Evolutionary conservation across 495 filamentous ascomycete genomes (phyloP), one percentile per base, ranked within the genome.

Genomic region (Saxispiralis lemnorum): DNA sequence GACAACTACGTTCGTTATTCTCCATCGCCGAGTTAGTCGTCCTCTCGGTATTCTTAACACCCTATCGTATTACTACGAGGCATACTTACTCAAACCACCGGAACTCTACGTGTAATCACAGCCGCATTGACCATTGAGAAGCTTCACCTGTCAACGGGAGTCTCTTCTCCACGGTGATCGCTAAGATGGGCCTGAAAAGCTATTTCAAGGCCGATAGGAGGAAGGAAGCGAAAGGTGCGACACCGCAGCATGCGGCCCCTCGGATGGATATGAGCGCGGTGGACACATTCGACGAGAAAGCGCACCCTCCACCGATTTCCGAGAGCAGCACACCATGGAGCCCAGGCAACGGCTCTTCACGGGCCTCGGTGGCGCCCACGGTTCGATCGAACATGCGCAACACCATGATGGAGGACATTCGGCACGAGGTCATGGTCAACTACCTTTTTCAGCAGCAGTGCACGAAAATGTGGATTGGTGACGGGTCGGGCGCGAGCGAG

Each of bases 391-490:
- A 33, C 13, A 28, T 28, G 24, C 24, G 24, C 24, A 28, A 28
- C 24, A 28, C 36, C 36, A 38, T 78, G 41, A 52, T 81, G 17
- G 78, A 81, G 44, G 77, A 83, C 50, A 80, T 84, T 53, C 83
- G 82, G 53, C 79, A 82, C 56, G 79, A 83, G 56, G 75, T 84
- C 41, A 84, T 84, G 79, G 78, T 79, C 35, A 83, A 80, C 53
- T 82, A 79, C 52, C 64, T 84, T 17, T 79, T 80, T 57, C 80
- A 84, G 53, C 78, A 83, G 52, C 78, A 81, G 57, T 79, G 74
- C 41, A 65, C 69, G 12, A 68, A 73, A 43, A 62, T 81, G 24
- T 84, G 79, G 79, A 70, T 82, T 7, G 71, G 69, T 30, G 74
- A 81, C 47, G 70, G 67, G 21, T 72, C 64, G 39, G 73, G 71